Evolutionary conservation across 1,139 yeast genomes (phyloP), one percentile per base, ranked within the genome.

Genomic region (Geotrichum carabidarum): DNA sequence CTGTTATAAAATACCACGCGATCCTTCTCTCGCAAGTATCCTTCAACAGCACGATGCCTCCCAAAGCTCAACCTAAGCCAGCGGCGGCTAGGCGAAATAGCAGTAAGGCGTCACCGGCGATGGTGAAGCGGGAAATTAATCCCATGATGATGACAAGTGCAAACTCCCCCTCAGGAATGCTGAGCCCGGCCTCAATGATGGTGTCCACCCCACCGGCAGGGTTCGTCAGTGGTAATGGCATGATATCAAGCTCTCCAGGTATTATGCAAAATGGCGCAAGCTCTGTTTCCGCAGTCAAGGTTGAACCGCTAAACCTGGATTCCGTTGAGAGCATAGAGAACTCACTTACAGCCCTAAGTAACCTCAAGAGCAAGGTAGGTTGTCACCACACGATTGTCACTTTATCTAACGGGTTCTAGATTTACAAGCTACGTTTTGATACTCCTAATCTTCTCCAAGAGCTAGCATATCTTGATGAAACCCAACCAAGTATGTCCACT

Each of bases 381-480:
- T 5, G 9, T 14, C 17, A 11, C 41, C 11, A n/a, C 18, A 11
- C 3, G 18, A 37, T 14, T n/a, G 17, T 14, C 2, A 37, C 18
- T 14, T 37, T 14, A 38, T 14, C 42, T 38, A 15, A 15, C 18
- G 18, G 18, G 9, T 5, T 27, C 9, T 42, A 60, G 62, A 53
- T 60, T 11, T 57, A 57, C 50, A 56, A 58, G 49, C 58, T 62
- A 35, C 58, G 65, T 7, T 53, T 57, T 15, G 65, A 60, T 30
- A 55, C 61, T 35, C 65, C 65, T 1, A 53, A 55, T 31, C 56
- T 62, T 1, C 58, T 62, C 5, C 54, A 61, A 35, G 56, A 55
- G 11, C 58, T 62, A 50, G 64, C 65, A 31, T 62, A 60, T 38
- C 41, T 62, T 31, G 64, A 62, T 49, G 65, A 61, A 36, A 55